Conservation (phyloP, 2,329 filamentous ascomycete species). For the Malbranchea cinnamomea region DNA sequence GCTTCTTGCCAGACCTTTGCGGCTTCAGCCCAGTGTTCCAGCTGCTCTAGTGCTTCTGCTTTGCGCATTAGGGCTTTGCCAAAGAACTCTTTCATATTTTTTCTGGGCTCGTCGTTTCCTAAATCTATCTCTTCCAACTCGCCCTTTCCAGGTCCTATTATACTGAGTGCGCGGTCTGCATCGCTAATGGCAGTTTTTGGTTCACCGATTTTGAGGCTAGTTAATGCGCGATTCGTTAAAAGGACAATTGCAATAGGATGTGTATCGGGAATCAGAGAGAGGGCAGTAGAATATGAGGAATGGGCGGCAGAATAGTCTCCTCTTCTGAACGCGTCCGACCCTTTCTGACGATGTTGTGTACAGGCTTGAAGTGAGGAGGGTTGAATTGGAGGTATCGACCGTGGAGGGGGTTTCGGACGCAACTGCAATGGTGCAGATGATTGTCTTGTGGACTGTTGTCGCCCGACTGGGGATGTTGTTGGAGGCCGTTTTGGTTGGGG, state of each 20-base stretch:
- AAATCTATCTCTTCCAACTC: slow-evolving; percentile 67
- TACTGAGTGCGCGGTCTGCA: slow-evolving; percentile 60
- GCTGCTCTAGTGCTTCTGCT: slow-evolving; percentile 85
- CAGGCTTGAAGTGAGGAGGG: slow-evolving; percentile 57
- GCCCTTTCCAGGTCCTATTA: slow-evolving; percentile 69
- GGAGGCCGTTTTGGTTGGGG: slow-evolving; percentile 20
- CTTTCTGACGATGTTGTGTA: slow-evolving; percentile 61
- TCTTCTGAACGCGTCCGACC: slow-evolving; percentile 80
- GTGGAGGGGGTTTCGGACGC: slow-evolving; percentile 33
- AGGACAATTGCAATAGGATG: slow-evolving; percentile 83
- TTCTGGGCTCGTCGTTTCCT: slow-evolving; percentile 45
- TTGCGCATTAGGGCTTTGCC: slow-evolving; percentile 90
- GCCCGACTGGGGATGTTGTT: slow-evolving; percentile 22
- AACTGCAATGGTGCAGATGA: slow-evolving; percentile 31
- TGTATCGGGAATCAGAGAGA: slow-evolving; percentile 55
- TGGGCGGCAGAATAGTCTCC: slow-evolving; percentile 86
- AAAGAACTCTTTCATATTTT: slow-evolving; percentile 85
- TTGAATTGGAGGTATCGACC: slow-evolving; percentile 49
- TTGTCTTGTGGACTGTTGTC: slow-evolving; percentile 23
- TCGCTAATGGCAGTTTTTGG: slow-evolving; percentile 76
- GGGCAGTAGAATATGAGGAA: slow-evolving; percentile 61
- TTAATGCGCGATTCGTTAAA: slow-evolving; percentile 80
- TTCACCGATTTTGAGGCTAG: slow-evolving; percentile 79
- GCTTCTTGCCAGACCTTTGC: slow-evolving; percentile 64
- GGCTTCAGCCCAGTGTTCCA: slow-evolving; percentile 87